phyloP scores from a whole-genome alignment of 169 alveolate genomes.

The Besnoitia besnoiti region DNA sequence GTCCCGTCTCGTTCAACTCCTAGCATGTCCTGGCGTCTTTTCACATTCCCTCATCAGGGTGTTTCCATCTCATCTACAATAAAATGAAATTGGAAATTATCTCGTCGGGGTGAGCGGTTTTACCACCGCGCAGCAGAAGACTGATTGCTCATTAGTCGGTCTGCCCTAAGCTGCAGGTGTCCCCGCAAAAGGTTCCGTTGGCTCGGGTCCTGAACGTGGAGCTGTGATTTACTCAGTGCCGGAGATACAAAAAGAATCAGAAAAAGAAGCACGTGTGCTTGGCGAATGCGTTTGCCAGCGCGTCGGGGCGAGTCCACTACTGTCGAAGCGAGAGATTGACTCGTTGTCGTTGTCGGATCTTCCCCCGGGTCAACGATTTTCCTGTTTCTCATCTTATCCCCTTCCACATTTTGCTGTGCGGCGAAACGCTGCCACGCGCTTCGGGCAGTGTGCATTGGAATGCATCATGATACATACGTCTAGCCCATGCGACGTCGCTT shows the following conservation, averaged over 20 bases:
- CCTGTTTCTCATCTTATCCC: too few species aligned
- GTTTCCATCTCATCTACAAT: neutral
- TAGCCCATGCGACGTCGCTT: too few species aligned
- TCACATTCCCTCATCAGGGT: neutral
- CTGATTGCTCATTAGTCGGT: neutral
- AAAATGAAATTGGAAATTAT: neutral
- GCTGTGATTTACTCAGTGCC: neutral
- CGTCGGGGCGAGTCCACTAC: too few species aligned
- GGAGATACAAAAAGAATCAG: neutral
- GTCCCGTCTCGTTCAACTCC: conserved; percentile 9
- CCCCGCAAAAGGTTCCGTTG: neutral
- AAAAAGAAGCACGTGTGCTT: neutral
- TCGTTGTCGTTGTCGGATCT: too few species aligned
- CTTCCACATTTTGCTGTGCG: too few species aligned
- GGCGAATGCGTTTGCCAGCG: too few species aligned
- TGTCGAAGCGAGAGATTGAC: too few species aligned
- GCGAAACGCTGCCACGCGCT: too few species aligned
- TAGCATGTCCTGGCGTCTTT: neutral
- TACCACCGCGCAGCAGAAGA: neutral
- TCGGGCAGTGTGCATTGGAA: too few species aligned
- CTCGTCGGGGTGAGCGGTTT: neutral
- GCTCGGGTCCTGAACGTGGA: neutral
- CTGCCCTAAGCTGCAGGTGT: neutral
- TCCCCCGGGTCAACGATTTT: too few species aligned
- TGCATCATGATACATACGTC: too few species aligned